A percentile compares a stretch with the other conserved stretches of the same genome.
These are phyloP conservation scores for Pseudophaeomoniella oleicola DNA, from an alignment of 2,329 filamentous ascomycete genomes.

Conservation along the genomic window DNA sequence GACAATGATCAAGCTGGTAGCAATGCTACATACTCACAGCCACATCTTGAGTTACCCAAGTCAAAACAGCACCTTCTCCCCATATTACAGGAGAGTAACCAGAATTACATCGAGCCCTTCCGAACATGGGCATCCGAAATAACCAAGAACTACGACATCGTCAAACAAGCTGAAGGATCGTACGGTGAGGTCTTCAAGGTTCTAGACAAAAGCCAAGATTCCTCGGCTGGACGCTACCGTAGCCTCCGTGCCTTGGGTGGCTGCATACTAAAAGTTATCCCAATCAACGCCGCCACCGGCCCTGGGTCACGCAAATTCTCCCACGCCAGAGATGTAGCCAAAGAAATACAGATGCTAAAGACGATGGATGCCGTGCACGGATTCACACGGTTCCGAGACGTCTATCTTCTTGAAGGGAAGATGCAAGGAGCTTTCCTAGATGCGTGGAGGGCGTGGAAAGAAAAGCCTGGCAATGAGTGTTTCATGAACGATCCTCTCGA, in stretches of 20 bases:
- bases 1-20: no score
- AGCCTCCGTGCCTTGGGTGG: slow-evolving; percentile 1
- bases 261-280: slow-evolving; percentile 26
- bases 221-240: slow-evolving; percentile 13
- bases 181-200: slow-evolving; percentile 53
- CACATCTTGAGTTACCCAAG: background rate
- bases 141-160: slow-evolving; percentile 29
- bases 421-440: slow-evolving; percentile 27
- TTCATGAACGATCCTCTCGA: slow-evolving; percentile 40
- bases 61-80: background rate
- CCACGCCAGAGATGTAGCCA: slow-evolving; percentile 33
- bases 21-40: no score
- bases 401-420: slow-evolving; percentile 41
- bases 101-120: background rate
- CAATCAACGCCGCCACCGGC: slow-evolving; percentile 25
- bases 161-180: slow-evolving; percentile 51
- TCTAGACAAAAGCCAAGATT: slow-evolving; percentile 12
- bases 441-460: slow-evolving; percentile 30
- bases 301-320: slow-evolving; percentile 27
- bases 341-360: slow-evolving; percentile 38
- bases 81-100: background rate
- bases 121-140: slow-evolving; percentile 1
- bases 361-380: slow-evolving; percentile 45
- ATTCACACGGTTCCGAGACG: slow-evolving; percentile 46
- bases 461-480: slow-evolving; percentile 26